phyloP scores from a whole-genome alignment of 1,284 basidiomycete species.

The Rhodotorula sp. region DNA sequence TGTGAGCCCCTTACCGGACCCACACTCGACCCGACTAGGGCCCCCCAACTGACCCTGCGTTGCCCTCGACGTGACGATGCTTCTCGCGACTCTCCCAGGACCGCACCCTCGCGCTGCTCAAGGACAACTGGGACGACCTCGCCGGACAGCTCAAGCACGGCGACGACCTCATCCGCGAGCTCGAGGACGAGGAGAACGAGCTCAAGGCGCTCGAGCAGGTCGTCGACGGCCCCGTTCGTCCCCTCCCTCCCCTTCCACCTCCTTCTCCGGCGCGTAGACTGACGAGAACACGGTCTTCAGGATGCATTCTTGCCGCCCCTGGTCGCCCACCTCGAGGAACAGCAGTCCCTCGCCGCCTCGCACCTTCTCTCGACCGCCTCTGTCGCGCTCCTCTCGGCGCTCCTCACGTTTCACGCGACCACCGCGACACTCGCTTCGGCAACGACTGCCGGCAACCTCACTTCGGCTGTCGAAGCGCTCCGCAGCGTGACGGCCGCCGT shows the following conservation, averaged over 20 bases:
- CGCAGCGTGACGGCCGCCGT: slow-evolving; percentile 16
- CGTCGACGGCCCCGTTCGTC: slow-evolving; percentile 23
- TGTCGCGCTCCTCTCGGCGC: slow-evolving; percentile 23
- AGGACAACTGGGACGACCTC: slow-evolving; percentile 29
- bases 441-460: slow-evolving; percentile 26
- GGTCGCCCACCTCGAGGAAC: slow-evolving; percentile 21
- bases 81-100: slow-evolving; percentile 14
- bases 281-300: not conserved
- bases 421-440: slow-evolving; percentile 20
- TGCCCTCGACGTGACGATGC: not conserved
- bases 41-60: not conserved
- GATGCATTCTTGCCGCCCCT: slow-evolving; percentile 33
- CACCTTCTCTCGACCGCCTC: slow-evolving; percentile 21
- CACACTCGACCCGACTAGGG: too few species aligned
- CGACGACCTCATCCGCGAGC: slow-evolving; percentile 9
- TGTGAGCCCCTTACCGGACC: slow-evolving; percentile 1
- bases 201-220: slow-evolving; percentile 20
- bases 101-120: slow-evolving; percentile 27
- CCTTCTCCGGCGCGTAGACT: not conserved
- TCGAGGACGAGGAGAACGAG: slow-evolving; percentile 29
- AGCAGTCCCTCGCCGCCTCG: slow-evolving; percentile 28
- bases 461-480: slow-evolving; percentile 20
- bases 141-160: slow-evolving; percentile 20
- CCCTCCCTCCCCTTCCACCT: not conserved
- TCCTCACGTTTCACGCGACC: slow-evolving; percentile 23